Evolutionary conservation across 2,329 filamentous ascomycete species (phyloP).

Genomic region (Trichoderma koningiopsis): DNA sequence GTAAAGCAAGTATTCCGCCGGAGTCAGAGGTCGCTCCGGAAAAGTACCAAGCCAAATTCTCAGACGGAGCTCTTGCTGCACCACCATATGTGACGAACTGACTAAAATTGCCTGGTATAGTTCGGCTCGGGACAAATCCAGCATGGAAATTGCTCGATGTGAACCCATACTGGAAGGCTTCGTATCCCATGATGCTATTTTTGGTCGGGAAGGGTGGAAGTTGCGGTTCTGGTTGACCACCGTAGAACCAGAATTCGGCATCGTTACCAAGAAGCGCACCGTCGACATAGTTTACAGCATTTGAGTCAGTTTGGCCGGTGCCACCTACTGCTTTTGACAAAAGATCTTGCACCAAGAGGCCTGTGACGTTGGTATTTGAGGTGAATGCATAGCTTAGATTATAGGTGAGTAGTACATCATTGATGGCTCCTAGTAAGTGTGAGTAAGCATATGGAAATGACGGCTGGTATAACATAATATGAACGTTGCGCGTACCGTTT

Average conservation of each 20-base stretch:
- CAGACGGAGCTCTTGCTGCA: constrained; percentile 65
- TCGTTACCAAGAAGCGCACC: constrained; percentile 68
- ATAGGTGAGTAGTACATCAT: constrained; percentile 57
- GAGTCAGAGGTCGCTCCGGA: constrained; percentile 59
- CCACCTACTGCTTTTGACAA: constrained; percentile 52
- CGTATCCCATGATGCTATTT: constrained; percentile 53
- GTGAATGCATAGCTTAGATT: constrained; percentile 62
- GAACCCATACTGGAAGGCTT: constrained; percentile 54
- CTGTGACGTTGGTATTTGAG: constrained; percentile 53
- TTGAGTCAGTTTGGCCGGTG: constrained; percentile 53
- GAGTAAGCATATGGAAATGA: neutral
- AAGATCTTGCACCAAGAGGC: constrained; percentile 47
- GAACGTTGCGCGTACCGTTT: constrained; percentile 41
- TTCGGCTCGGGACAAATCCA: constrained; percentile 45
- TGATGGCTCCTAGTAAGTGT: constrained; percentile 48
- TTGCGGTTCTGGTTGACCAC: constrained; percentile 51
- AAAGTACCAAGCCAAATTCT: constrained; percentile 73
- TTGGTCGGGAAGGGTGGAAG: constrained; percentile 44
- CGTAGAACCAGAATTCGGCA: constrained; percentile 64
- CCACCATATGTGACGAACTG: constrained; percentile 67
- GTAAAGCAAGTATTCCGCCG: constrained; percentile 52
- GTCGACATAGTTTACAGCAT: constrained; percentile 60
- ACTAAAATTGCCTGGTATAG: constrained; percentile 52
- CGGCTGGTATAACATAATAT: neutral
- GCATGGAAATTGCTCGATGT: constrained; percentile 46